phyloP scores from a whole-genome alignment of 768 basidiomycete species.

The Flagelloscypha sp. region DNA sequence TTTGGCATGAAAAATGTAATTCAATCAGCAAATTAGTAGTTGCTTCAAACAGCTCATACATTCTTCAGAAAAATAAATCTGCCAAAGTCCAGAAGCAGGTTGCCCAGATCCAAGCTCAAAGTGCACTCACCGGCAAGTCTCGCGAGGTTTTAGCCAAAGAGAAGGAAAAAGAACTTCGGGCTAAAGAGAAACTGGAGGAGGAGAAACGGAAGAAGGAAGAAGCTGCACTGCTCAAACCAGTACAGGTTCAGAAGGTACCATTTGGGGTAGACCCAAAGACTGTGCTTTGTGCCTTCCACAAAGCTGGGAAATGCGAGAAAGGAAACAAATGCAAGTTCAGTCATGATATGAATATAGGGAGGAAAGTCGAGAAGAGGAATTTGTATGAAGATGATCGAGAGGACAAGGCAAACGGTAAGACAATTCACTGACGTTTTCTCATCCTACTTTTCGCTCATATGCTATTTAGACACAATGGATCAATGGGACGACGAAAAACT shows the following conservation, averaged over 20 bases:
- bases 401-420: slow-evolving; percentile 68
- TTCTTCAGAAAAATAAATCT: slow-evolving; percentile 82
- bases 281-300: slow-evolving; percentile 85
- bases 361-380: slow-evolving; percentile 94
- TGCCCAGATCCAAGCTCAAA: slow-evolving; percentile 71
- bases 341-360: slow-evolving; percentile 79
- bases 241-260: slow-evolving; percentile 78
- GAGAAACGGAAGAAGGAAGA: slow-evolving; percentile 83
- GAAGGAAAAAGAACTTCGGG: slow-evolving; percentile 70
- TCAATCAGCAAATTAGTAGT: slow-evolving; percentile 9
- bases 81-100: slow-evolving; percentile 86
- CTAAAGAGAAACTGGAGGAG: slow-evolving; percentile 68
- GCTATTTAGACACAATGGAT: slow-evolving; percentile 83
- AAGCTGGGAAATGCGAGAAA: slow-evolving; percentile 90
- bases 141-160: slow-evolving; percentile 76
- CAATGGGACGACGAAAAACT: slow-evolving; percentile 96
- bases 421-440: slow-evolving; percentile 7
- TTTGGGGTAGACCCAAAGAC: slow-evolving; percentile 97
- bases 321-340: slow-evolving; percentile 96
- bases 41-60: slow-evolving; percentile 2
- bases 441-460: neutral
- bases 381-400: slow-evolving; percentile 84
- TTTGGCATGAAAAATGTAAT: slow-evolving; percentile 85
- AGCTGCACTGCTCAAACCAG: slow-evolving; percentile 73
- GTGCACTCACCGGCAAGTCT: slow-evolving; percentile 69